These are phyloP conservation scores for Lactarius vividus DNA, from an alignment of 768 basidiomycete species.

Conservation along the genomic window DNA sequence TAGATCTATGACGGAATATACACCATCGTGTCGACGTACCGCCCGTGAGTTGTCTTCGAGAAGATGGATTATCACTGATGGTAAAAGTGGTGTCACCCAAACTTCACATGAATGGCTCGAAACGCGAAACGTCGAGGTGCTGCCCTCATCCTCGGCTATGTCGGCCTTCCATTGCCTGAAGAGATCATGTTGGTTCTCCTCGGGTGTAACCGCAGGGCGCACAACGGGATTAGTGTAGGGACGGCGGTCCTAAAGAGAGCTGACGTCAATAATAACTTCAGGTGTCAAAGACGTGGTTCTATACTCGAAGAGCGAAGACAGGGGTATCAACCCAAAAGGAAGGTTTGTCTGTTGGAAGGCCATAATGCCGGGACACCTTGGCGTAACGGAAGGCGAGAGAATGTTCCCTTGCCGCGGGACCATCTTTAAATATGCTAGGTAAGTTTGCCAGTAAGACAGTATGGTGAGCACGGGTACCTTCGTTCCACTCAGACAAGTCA, in stretches of 20 bases:
- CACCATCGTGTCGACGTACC: slow-evolving; percentile 4
- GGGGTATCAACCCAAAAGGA: slow-evolving; percentile 48
- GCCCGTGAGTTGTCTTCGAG: slow-evolving; percentile 19
- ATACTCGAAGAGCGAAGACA: slow-evolving; percentile 39
- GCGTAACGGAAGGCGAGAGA: slow-evolving; percentile 40
- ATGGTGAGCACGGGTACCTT: slow-evolving; percentile 38
- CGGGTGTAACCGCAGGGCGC: background rate
- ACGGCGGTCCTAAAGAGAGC: slow-evolving; percentile 14
- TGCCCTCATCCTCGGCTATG: slow-evolving; percentile 33
- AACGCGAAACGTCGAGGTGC: slow-evolving; percentile 15
- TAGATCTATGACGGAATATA: background rate
- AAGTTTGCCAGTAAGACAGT: background rate
- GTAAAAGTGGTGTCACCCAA: slow-evolving; percentile 25
- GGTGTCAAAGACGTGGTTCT: background rate
- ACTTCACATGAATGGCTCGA: slow-evolving; percentile 10
- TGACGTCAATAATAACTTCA: background rate
- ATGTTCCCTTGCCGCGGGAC: background rate
- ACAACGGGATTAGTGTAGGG: slow-evolving; percentile 1
- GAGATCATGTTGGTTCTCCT: slow-evolving; percentile 38
- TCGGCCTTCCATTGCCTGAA: slow-evolving; percentile 69
- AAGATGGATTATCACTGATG: slow-evolving; percentile 16
- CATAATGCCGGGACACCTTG: slow-evolving; percentile 49
- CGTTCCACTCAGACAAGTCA: slow-evolving; percentile 46
- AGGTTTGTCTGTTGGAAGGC: slow-evolving; percentile 36
- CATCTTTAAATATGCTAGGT: background rate